Evolutionary conservation across 768 basidiomycete species (phyloP), one percentile per base, ranked within the genome.

Genomic region (Rhizopogon sp.): DNA sequence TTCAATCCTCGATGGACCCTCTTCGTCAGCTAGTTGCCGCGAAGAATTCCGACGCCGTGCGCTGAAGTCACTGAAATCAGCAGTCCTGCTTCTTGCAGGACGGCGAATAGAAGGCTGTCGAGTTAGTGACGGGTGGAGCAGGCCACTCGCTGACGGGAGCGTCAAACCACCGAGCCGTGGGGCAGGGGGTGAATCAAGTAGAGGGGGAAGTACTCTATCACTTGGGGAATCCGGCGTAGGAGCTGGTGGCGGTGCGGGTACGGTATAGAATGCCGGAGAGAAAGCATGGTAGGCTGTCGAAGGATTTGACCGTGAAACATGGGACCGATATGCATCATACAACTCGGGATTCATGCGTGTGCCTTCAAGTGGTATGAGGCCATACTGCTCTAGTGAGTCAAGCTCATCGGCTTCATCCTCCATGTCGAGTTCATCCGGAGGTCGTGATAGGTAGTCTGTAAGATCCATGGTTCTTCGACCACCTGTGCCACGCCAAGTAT

Each of bases 1-100:
- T 25, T 33, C 8, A 11, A 35, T 2, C 37, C 31, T 53, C 51
- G 22, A 52, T 5, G 55, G 56, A 2, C 66, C 69, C 29, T 71
- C 69, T 16, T 68, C 69, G 43, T 63, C 62, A n/a, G 62, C 52
- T 39, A 65, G 54, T 42, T 68, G 70, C 2, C 76, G 70, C 0
- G 67, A 79, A 5, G 73, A 71, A 16, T 79, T 80, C 50, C 88
- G 80, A 31, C 88, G 81, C 11, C 82, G 82, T 22, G 79, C 67
- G 0, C 87, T 85, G 58, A 86, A 89, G 28, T 90, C 88, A 62
- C 78, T 83, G 66, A 90, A 89, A 58, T 90, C 87, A 13, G 81
- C 75, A 13, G 80, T 74, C 35, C 87, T 73, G 29, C 78, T 76
- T 5, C 77, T 75, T 33, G 72, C 62, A 2, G 81, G 75, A 22